Percentiles rank a stretch among this genome's conserved stretches.
Evolutionary conservation across 805 yeast genomes (phyloP).

Genomic region (Cyberlindnera maclurae): DNA sequence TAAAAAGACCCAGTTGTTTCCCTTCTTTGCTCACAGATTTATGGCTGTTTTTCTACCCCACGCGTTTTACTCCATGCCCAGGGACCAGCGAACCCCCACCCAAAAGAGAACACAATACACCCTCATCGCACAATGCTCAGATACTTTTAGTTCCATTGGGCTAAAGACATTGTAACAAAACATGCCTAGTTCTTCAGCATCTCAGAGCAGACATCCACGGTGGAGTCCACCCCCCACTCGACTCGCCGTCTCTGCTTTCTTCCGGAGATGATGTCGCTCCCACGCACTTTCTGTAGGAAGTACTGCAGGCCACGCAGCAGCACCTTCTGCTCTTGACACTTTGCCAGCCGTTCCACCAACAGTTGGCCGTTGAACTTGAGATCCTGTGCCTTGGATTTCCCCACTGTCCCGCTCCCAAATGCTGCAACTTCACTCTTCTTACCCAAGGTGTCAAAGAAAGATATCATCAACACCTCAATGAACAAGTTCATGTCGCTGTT

Average conservation of each 20-base stretch:
- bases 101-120: too few relatives aligned
- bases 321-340: conserved; percentile 50
- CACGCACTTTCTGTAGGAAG: conserved; percentile 42
- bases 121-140: too few relatives aligned
- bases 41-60: too few relatives aligned
- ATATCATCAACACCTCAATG: conserved; percentile 64
- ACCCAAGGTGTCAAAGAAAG: conserved; percentile 57
- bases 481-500: conserved; percentile 57
- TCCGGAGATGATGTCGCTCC: conserved; percentile 44
- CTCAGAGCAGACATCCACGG: conserved; percentile 47
- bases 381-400: conserved; percentile 28
- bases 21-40: too few relatives aligned
- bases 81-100: too few relatives aligned
- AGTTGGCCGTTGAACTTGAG: conserved; percentile 39
- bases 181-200: conserved; percentile 20
- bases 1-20: too few relatives aligned
- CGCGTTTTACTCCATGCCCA: too few relatives aligned
- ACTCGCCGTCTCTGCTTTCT: conserved; percentile 49
- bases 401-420: conserved; percentile 24
- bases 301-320: conserved; percentile 61
- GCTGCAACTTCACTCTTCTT: conserved; percentile 45
- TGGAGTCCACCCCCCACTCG: conserved; percentile 57
- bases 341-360: conserved; percentile 42
- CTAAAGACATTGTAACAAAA: background rate
- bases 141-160: too few relatives aligned